Conservation (phyloP, 2,329 filamentous ascomycete species). For the Coleophoma crateriformis region DNA sequence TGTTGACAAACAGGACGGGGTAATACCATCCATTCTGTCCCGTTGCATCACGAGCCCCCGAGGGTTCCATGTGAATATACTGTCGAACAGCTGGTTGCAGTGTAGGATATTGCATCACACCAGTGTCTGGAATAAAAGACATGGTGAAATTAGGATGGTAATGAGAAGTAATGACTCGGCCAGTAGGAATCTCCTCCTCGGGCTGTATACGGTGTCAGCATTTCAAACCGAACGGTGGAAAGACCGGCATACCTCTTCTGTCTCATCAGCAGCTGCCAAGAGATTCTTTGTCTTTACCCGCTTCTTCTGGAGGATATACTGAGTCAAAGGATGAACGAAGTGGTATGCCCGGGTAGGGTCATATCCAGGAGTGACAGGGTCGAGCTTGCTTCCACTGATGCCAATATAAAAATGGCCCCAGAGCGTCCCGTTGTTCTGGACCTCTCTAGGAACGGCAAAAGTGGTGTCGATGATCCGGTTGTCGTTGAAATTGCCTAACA, state of each 20-base stretch:
- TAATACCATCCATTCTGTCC: slow-evolving; percentile 93
- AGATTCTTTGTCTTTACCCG: slow-evolving; percentile 81
- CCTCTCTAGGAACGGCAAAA: slow-evolving; percentile 70
- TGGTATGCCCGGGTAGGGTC: slow-evolving; percentile 74
- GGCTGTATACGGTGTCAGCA: slow-evolving; percentile 45
- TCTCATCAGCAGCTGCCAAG: slow-evolving; percentile 48
- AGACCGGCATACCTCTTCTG: slow-evolving; percentile 36
- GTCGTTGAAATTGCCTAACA: slow-evolving; percentile 73
- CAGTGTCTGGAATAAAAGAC: slow-evolving; percentile 77
- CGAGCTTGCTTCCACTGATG: slow-evolving; percentile 67
- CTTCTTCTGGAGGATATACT: slow-evolving; percentile 90
- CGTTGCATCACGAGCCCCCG: slow-evolving; percentile 72
- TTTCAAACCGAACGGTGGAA: slow-evolving; percentile 22
- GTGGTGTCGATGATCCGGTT: slow-evolving; percentile 70
- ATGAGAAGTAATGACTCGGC: slow-evolving; percentile 74
- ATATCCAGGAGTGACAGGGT: slow-evolving; percentile 68
- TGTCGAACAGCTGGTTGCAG: slow-evolving; percentile 71
- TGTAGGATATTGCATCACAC: slow-evolving; percentile 59
- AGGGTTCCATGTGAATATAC: slow-evolving; percentile 74
- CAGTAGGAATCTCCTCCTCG: slow-evolving; percentile 44
- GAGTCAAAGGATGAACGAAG: slow-evolving; percentile 79
- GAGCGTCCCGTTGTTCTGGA: slow-evolving; percentile 88
- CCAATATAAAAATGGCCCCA: slow-evolving; percentile 93
- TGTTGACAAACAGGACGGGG: slow-evolving; percentile 87
- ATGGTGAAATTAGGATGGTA: slow-evolving; percentile 95